Evolutionary conservation across 2,329 filamentous ascomycete genomes (phyloP).

Genomic region (Exophiala viscosa): DNA sequence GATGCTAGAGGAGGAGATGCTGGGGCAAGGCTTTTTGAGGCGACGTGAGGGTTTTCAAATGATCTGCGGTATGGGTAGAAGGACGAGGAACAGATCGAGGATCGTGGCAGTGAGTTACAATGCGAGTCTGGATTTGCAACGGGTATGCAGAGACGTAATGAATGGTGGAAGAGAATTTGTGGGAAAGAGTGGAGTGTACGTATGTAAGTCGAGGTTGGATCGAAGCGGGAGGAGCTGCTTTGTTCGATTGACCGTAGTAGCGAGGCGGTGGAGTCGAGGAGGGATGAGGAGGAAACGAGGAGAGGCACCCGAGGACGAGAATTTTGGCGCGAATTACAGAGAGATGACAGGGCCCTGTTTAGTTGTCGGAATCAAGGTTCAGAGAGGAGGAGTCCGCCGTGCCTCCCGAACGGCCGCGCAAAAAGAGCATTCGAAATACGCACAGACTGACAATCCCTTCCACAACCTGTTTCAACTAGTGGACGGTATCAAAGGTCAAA

Average conservation of each 20-base stretch:
- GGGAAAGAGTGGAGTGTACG: constrained; percentile 8
- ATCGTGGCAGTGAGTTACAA: background rate
- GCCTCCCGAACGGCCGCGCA: constrained; percentile 15
- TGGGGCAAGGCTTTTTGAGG: too few species aligned
- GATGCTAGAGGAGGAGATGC: background rate
- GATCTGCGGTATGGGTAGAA: constrained; percentile 7
- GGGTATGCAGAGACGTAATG: background rate
- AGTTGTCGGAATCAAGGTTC: background rate
- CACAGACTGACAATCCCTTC: constrained; percentile 3
- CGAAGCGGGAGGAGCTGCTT: background rate
- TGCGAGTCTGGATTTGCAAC: background rate
- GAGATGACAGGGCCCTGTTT: too few species aligned
- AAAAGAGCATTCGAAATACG: background rate
- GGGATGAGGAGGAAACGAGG: background rate
- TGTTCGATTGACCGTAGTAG: background rate
- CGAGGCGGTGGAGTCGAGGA: constrained; percentile 5
- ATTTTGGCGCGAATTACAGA: background rate
- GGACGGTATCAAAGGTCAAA: background rate
- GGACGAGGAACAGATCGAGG: constrained; percentile 2
- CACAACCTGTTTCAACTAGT: background rate
- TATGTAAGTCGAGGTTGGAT: constrained; percentile 1
- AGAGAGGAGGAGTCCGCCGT: background rate
- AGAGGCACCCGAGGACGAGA: background rate
- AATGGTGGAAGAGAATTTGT: constrained; percentile 3
- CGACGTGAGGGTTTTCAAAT: background rate